Evolutionary conservation across 345 rosid genomes (phyloP).

Genomic region (Syzygium jambos): DNA sequence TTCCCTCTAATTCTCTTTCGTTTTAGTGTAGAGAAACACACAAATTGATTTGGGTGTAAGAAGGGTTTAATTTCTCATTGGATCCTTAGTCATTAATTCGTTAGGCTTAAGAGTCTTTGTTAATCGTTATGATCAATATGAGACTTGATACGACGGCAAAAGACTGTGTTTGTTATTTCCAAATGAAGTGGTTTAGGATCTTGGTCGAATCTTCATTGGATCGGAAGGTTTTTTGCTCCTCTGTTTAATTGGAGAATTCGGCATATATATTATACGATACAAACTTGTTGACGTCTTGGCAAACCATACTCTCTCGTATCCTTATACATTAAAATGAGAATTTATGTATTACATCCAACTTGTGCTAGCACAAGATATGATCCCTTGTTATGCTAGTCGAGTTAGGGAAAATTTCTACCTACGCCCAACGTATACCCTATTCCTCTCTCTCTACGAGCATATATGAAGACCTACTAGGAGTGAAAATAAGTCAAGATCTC

Average conservation of each 20-base stretch:
- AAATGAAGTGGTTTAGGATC: too few relatives aligned
- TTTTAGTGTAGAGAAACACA: rapidly evolving
- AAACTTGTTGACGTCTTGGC: neutral
- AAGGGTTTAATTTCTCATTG: neutral
- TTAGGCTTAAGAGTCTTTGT: neutral
- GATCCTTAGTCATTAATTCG: neutral
- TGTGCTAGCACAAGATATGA: neutral
- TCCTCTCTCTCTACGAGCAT: neutral
- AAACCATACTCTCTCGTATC: neutral
- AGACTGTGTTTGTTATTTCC: too few relatives aligned
- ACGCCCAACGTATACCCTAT: neutral
- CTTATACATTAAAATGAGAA: too few relatives aligned
- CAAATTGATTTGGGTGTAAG: neutral
- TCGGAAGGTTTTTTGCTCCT: neutral
- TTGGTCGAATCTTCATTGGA: too few relatives aligned
- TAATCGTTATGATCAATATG: too few relatives aligned
- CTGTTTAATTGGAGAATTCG: neutral
- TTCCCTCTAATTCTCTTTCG: neutral
- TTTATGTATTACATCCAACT: too few relatives aligned
- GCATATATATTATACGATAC: neutral
- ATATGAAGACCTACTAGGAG: neutral
- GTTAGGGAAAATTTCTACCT: neutral
- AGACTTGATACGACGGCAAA: too few relatives aligned
- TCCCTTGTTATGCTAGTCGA: neutral
- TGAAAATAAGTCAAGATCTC: neutral